These are phyloP conservation scores for Exophiala aquamarina DNA, from an alignment of 2,329 filamentous ascomycete species.

Conservation along the genomic window DNA sequence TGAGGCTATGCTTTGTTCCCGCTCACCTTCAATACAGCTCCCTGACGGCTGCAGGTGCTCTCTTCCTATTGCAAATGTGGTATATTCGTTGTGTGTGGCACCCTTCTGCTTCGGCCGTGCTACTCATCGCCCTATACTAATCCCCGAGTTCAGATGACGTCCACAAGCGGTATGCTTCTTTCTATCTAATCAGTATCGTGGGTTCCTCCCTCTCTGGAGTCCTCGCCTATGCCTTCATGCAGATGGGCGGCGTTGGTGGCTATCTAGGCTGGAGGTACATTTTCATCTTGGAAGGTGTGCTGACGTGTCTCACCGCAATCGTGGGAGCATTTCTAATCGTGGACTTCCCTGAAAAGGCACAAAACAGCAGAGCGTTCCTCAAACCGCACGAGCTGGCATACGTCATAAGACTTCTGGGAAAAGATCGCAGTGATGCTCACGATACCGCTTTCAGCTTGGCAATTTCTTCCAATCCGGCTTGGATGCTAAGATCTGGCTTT, in stretches of 20 bases:
- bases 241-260: constrained; percentile 29
- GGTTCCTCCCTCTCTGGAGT: constrained; percentile 50
- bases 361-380: constrained; percentile 34
- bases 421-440: constrained; percentile 54
- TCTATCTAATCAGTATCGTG: constrained; percentile 50
- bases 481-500: constrained; percentile 57
- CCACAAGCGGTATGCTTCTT: constrained; percentile 42
- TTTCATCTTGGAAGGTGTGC: constrained; percentile 24
- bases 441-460: constrained; percentile 47
- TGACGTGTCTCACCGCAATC: constrained; percentile 29
- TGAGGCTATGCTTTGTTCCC: no score
- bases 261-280: constrained; percentile 20
- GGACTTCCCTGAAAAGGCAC: constrained; percentile 37
- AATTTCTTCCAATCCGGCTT: constrained; percentile 48
- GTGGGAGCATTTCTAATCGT: constrained; percentile 36
- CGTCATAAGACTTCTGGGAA: constrained; percentile 48
- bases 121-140: constrained; percentile 58
- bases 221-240: constrained; percentile 42
- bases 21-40: no score
- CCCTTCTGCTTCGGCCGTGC: constrained; percentile 43
- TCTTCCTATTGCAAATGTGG: no score
- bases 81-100: no score
- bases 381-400: constrained; percentile 23
- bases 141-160: constrained; percentile 32
- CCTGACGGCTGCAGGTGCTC: no score